Evolutionary conservation across 2,329 filamentous ascomycete species (phyloP).

Genomic region (Calcarisporium arbuscula): DNA sequence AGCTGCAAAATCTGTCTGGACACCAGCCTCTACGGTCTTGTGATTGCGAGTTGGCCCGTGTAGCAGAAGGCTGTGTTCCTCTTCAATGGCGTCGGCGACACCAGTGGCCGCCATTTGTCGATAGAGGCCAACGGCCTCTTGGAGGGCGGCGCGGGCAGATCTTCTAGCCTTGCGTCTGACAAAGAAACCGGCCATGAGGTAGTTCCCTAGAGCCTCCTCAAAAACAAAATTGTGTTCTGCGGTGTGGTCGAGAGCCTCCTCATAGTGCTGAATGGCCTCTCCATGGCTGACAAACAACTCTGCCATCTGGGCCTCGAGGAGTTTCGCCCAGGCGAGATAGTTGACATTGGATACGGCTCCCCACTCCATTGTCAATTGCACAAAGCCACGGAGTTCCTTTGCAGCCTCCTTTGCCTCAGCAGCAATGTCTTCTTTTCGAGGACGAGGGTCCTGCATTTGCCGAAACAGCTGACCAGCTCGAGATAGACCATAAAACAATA

Average conservation of each 20-base stretch:
- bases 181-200: slow-evolving; percentile 67
- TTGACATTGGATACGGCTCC: slow-evolving; percentile 61
- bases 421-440: slow-evolving; percentile 34
- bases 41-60: slow-evolving; percentile 54
- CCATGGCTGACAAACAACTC: slow-evolving; percentile 56
- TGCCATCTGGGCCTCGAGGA: slow-evolving; percentile 62
- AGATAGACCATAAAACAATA: slow-evolving; percentile 56
- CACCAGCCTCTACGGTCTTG: slow-evolving; percentile 54
- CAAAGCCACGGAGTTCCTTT: slow-evolving; percentile 46
- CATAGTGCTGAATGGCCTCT: slow-evolving; percentile 56
- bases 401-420: slow-evolving; percentile 42
- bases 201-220: slow-evolving; percentile 68
- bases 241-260: slow-evolving; percentile 66
- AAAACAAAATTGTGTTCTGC: slow-evolving; percentile 60
- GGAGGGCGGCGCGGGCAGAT: slow-evolving; percentile 62
- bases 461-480: slow-evolving; percentile 46
- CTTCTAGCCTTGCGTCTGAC: slow-evolving; percentile 58
- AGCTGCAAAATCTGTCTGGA: slow-evolving; percentile 66
- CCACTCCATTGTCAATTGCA: slow-evolving; percentile 58
- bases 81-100: slow-evolving; percentile 60
- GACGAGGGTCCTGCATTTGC: slow-evolving; percentile 41
- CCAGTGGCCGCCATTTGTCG: slow-evolving; percentile 63
- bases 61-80: slow-evolving; percentile 61
- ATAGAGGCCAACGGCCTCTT: slow-evolving; percentile 62
- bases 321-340: slow-evolving; percentile 61